These are phyloP conservation scores for Wickerhamiella sergipiensis DNA, from an alignment of 805 yeast species.

Conservation along the genomic window DNA sequence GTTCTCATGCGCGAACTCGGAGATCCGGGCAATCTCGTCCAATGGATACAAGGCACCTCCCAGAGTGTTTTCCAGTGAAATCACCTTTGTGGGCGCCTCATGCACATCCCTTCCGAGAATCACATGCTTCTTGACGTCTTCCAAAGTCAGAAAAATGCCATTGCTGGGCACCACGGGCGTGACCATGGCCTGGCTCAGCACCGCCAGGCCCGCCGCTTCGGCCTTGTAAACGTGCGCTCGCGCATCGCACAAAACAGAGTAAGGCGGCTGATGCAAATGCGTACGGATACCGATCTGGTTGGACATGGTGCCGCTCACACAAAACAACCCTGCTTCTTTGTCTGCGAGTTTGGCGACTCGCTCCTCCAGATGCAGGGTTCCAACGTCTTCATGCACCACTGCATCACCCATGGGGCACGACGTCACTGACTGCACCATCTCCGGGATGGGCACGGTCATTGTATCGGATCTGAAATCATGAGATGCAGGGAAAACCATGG, in stretches of 20 bases:
- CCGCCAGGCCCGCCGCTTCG: slow-evolving; percentile 88
- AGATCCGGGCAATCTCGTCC: slow-evolving; percentile 61
- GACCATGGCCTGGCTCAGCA: slow-evolving; percentile 85
- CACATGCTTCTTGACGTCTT: slow-evolving; percentile 53
- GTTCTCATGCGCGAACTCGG: slow-evolving; percentile 50
- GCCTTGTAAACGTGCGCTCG: slow-evolving; percentile 70
- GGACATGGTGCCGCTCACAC: slow-evolving; percentile 81
- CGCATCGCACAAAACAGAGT: slow-evolving; percentile 72
- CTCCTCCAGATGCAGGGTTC: slow-evolving; percentile 50
- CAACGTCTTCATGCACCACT: slow-evolving; percentile 74
- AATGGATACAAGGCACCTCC: slow-evolving; percentile 73
- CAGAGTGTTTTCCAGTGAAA: slow-evolving; percentile 77
- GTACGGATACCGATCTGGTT: slow-evolving; percentile 77
- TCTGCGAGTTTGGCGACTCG: slow-evolving; percentile 59
- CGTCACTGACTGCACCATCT: slow-evolving; percentile 51
- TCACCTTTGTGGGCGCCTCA: slow-evolving; percentile 72
- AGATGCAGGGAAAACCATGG: slow-evolving; percentile 1
- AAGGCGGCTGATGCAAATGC: slow-evolving; percentile 69
- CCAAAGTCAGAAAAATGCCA: slow-evolving; percentile 63
- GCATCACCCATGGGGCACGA: slow-evolving; percentile 65
- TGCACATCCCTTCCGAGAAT: slow-evolving; percentile 77
- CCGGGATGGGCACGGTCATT: slow-evolving; percentile 71
- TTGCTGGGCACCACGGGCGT: slow-evolving; percentile 67
- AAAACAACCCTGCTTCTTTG: slow-evolving; percentile 66
- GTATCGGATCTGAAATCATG: slow-evolving; percentile 45